Base-by-base conservation (phyloP, 345 rosid genomes). In the Euphorbia peplus region DNA sequence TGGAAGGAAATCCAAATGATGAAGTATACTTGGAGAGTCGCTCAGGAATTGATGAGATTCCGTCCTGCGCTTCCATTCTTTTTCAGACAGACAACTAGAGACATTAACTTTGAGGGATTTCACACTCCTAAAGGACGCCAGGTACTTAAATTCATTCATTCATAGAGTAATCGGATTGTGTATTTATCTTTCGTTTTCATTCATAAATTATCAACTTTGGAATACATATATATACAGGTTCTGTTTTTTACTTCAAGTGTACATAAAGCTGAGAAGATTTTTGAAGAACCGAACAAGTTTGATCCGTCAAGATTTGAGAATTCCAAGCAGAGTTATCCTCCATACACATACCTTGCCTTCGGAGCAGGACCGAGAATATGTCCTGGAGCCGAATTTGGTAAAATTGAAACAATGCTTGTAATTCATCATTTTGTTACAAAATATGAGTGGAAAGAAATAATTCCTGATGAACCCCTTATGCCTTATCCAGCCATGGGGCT, bases 311-410 rank as follows among this genome's bases (percentile, higher is more conserved):
- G 67, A 39, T 63, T 63, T 8, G 67, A 63, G 19, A 46, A 18
- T 1, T 14, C 53, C 0, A 60, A 19, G 3, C 15, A 18, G 7
- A 25, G 5, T 46, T 53, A n/a, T 22, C 55, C 67, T 25, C 55
- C 54, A 24, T 50, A 14, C 57, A 65, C 68, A 2, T 65, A 65
- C 32, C 1, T 65, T 18, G 14, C 68, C 4, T 65, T 65, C 12
- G 68, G 68, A 46, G 68, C 57, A 25, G 68, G 68, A 2, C 57
- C 57, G 0, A 65, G 68, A 48, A n/a, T 65, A 0, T 65, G 68
- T 22, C 68, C 68, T 0, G 68, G 68, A 3, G 46, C 58, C 4
- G 68, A 65, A 50, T 65, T 65, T 65, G 69, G 58, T 8, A 18
- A 46, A 16, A 65, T 51, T 13, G 69, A 65, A 51, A 14, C 29